Base-by-base conservation (phyloP, 768 basidiomycete species). In the Tulasnella calospora region DNA sequence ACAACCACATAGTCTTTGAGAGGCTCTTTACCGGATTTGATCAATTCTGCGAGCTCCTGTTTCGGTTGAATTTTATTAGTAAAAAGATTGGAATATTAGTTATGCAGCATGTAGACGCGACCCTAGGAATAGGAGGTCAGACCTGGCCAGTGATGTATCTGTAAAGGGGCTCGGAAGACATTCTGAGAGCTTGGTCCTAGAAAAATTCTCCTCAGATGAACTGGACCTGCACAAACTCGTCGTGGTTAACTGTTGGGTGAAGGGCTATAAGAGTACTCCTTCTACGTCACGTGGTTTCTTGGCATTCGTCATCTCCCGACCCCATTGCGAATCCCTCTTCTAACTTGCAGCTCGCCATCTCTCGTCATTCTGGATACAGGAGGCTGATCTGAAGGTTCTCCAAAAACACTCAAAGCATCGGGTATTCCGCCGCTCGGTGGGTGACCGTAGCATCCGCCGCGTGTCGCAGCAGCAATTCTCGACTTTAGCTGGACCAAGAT, bases 1-100 rank as follows among this genome's bases (percentile, higher is more conserved):
- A 95, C 88, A 67, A 95, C 87, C 40, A 91, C 83, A 82, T 90
- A 95, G 82, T 94, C 92, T 82, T 89, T 89, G 81, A 86, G 84
- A 10, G 89, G 85, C 40, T 85, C 84, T 81, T 90, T 90, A 77
- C 87, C 88, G 82, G 88, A 89, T 84, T 91, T 94, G 81, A 94
- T 90, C 79, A 93, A 83, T 40, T 85, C 84, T n/a, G 90, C 90
- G 71, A 95, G 89, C 82, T 92, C 89, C 93, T 94, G 55, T 41
- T 73, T 41, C 2, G 1, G 33, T 33, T 33, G 36, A 15, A 0
- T 44, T 10, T 19, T 21, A 2, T 36, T 41, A 44, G 33, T 67
- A 77, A 23, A 35, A 5, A 4, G n/a, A 0, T 77, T 12, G 15
- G 36, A n/a, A 15, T 6, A 13, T 36, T 17, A 35, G 40, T 10